Percentiles rank a stretch among this genome's conserved stretches.
These are phyloP conservation scores for Metarhizium humberi DNA, from an alignment of 2,329 filamentous ascomycete genomes.

Conservation along the genomic window DNA sequence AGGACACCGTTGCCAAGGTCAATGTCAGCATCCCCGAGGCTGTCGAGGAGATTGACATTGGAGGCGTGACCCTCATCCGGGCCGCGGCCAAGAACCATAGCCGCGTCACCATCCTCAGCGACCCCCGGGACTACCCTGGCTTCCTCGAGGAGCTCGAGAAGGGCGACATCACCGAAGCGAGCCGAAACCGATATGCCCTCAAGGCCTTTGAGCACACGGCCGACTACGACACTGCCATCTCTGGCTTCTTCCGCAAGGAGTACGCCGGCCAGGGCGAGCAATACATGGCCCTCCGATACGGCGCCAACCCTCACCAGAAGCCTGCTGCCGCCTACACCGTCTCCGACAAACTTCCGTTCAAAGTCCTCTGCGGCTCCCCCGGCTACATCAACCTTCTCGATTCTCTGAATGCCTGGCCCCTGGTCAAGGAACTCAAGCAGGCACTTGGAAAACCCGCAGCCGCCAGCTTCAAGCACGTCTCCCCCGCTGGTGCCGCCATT, in stretches of 20 bases:
- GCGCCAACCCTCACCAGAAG: slow-evolving; percentile 97
- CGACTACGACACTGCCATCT: slow-evolving; percentile 90
- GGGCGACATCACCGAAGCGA: slow-evolving; percentile 77
- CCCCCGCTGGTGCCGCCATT: slow-evolving; percentile 90
- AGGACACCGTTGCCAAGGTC: slow-evolving; percentile 93
- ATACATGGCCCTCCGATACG: slow-evolving; percentile 81
- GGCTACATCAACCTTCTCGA: slow-evolving; percentile 98
- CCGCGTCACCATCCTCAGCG: slow-evolving; percentile 90
- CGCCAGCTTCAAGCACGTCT: slow-evolving; percentile 98
- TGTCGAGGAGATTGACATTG: slow-evolving; percentile 98
- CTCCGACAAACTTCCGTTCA: slow-evolving; percentile 77
- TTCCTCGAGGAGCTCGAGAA: slow-evolving; percentile 86
- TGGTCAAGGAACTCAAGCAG: slow-evolving; percentile 91
- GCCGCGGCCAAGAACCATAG: slow-evolving; percentile 97
- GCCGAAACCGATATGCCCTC: slow-evolving; percentile 80
- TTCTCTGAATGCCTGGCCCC: slow-evolving; percentile 89
- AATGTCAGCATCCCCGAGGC: slow-evolving; percentile 95
- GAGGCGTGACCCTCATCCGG: slow-evolving; percentile 89
- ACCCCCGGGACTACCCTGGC: slow-evolving; percentile 86
- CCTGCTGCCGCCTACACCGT: slow-evolving; percentile 77
- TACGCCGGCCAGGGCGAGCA: slow-evolving; percentile 81
- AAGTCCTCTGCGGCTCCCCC: slow-evolving; percentile 78
- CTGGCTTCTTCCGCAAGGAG: slow-evolving; percentile 95
- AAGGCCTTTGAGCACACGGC: slow-evolving; percentile 99
- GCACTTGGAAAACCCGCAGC: slow-evolving; percentile 83